Evolutionary conservation across 1,284 basidiomycete species (phyloP).

Genomic region (Inonotus hispidus): DNA sequence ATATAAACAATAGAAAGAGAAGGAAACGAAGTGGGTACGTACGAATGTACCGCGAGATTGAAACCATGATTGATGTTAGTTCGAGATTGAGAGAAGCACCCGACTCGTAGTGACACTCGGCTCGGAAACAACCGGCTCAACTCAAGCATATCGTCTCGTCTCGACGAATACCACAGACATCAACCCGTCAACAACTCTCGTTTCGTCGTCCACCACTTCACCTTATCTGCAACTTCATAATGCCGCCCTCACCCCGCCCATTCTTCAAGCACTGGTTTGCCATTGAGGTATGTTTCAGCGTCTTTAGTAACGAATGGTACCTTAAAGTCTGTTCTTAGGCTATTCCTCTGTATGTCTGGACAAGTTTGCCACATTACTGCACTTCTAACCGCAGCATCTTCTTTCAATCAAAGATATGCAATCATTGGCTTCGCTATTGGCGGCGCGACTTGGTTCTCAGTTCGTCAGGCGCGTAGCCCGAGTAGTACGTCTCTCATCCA

Average conservation of each 20-base stretch:
- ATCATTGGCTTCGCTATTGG: conserved; percentile 60
- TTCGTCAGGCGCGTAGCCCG: conserved; percentile 66
- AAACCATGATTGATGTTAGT: conserved; percentile 48
- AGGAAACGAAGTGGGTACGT: conserved; percentile 28
- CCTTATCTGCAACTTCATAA: neutral
- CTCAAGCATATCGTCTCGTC: neutral
- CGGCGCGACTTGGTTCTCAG: conserved; percentile 69
- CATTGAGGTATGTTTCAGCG: conserved; percentile 56
- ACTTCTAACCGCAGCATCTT: conserved; percentile 8
- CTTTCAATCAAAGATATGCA: conserved; percentile 47
- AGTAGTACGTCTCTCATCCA: conserved; percentile 41
- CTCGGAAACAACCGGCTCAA: conserved; percentile 10
- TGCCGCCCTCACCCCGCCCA: neutral
- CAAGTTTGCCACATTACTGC: conserved; percentile 13
- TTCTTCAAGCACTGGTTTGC: conserved; percentile 78
- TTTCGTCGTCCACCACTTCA: conserved; percentile 2
- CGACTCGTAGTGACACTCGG: neutral
- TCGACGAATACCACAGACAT: no score
- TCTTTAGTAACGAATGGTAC: neutral
- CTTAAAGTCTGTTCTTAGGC: conserved; percentile 40
- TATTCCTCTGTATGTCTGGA: conserved; percentile 62
- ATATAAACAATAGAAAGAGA: conserved; percentile 28
- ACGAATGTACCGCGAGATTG: conserved; percentile 69
- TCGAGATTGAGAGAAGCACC: neutral
- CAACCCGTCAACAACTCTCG: no score